phyloP scores from a whole-genome alignment of 805 yeast species.

The Dipodascopsis tothii region DNA sequence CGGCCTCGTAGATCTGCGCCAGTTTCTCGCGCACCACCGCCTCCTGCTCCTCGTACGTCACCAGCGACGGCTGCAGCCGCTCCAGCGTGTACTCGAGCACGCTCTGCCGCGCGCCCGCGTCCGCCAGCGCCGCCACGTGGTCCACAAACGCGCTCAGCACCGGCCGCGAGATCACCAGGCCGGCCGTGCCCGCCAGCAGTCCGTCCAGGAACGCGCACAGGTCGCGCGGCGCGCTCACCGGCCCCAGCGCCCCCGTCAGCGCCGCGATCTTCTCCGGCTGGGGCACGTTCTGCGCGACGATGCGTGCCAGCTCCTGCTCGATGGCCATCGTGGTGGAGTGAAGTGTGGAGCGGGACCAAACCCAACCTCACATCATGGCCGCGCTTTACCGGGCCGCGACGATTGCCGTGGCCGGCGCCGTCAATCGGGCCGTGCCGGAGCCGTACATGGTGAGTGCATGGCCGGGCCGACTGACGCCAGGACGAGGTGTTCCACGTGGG shows the following conservation, averaged over 20 bases:
- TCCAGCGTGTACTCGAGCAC: neutral
- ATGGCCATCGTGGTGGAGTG: too few relatives aligned
- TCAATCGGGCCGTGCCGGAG: constrained; percentile 14
- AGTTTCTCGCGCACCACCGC: constrained; percentile 23
- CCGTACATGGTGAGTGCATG: constrained; percentile 26
- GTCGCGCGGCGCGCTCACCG: neutral
- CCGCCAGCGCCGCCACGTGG: neutral
- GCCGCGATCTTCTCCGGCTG: constrained; percentile 16
- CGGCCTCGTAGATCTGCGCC: constrained; percentile 24
- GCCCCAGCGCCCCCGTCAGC: neutral
- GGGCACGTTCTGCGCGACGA: neutral
- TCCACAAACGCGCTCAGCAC: constrained; percentile 11
- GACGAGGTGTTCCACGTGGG: constrained; percentile 84
- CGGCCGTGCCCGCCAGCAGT: constrained; percentile 10
- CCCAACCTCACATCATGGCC: too few relatives aligned
- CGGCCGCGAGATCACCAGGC: constrained; percentile 18
- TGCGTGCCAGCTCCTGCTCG: neutral
- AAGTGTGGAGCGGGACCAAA: too few relatives aligned
- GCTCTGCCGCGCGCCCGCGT: neutral
- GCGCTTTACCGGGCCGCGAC: too few relatives aligned
- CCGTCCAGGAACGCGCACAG: constrained; percentile 7
- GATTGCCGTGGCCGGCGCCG: constrained; percentile 5
- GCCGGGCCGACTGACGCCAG: constrained; percentile 41
- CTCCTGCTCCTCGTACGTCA: constrained; percentile 26
- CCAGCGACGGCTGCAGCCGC: constrained; percentile 19